These are phyloP conservation scores for Medicago ruthenica DNA, from an alignment of 306 rosid genomes.

Conservation along the genomic window DNA sequence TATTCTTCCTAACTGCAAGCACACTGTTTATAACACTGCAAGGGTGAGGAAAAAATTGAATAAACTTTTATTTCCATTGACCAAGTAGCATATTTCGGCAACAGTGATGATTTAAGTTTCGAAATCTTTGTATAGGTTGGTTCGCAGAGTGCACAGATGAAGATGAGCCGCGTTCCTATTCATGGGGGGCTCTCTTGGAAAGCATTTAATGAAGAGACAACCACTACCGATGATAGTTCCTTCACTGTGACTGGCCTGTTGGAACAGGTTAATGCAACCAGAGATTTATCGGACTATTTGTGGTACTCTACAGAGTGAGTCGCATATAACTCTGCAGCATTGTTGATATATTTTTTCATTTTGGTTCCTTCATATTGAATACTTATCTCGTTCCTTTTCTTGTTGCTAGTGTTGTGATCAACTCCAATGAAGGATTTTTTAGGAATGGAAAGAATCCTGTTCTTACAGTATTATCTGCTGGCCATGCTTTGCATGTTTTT, in stretches of 20 bases:
- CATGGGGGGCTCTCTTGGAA: conserved; percentile 90
- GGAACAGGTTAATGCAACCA: conserved; percentile 94
- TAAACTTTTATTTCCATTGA: conserved; percentile 12
- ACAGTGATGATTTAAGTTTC: conserved; percentile 6
- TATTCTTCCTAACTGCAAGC: conserved; percentile 95
- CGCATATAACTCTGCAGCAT: conserved; percentile 29
- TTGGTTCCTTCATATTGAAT: conserved; percentile 8
- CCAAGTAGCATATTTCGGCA: conserved; percentile 7
- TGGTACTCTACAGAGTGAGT: conserved; percentile 99
- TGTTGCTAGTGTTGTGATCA: conserved; percentile 72
- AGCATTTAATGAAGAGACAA: conserved; percentile 78
- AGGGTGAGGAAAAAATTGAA: conserved; percentile 72
- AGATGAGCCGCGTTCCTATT: conserved; percentile 88
- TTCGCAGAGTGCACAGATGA: conserved; percentile 78
- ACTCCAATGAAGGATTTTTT: conserved; percentile 73
- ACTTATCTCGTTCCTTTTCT: conserved; percentile 15
- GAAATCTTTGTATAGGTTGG: conserved; percentile 66
- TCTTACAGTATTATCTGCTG: conserved; percentile 86
- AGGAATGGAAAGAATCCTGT: conserved; percentile 72
- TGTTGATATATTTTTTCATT: conserved; percentile 9
- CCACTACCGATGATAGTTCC: conserved; percentile 70
- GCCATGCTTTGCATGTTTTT: conserved; percentile 96
- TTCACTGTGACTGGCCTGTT: conserved; percentile 77
- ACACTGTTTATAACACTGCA: conserved; percentile 93
- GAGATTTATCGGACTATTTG: conserved; percentile 90